Conservation (phyloP, 352 stramenopile genomes). For the Elongisporangium prolatum region DNA sequence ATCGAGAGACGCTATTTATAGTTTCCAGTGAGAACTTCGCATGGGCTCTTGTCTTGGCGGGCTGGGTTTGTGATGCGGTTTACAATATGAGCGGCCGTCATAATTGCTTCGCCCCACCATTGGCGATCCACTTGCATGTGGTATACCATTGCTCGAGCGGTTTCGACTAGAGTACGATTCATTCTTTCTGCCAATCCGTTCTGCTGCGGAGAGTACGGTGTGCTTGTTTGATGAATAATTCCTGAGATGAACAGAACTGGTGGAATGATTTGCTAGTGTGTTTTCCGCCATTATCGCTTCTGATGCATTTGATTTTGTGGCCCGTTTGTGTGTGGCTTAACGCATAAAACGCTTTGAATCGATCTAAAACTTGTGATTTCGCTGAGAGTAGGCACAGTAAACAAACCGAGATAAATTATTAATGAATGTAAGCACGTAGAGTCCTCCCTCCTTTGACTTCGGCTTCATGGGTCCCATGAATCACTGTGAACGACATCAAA, state of each 20-base stretch:
- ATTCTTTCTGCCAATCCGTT: slow-evolving; percentile 6
- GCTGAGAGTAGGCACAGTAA: neutral
- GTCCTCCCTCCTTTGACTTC: slow-evolving; percentile 7
- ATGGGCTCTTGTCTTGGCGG: too few relatives aligned
- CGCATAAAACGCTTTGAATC: slow-evolving; percentile 6
- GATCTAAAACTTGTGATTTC: slow-evolving; percentile 6
- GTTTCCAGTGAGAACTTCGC: too few relatives aligned
- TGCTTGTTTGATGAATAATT: slow-evolving; percentile 13
- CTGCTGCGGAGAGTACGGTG: slow-evolving; percentile 10
- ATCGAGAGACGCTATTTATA: slow-evolving; percentile 6
- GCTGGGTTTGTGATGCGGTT: too few relatives aligned
- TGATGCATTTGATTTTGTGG: too few relatives aligned
- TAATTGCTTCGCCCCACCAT: too few relatives aligned
- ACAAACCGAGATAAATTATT: slow-evolving; percentile 15
- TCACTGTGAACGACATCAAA: slow-evolving; percentile 14
- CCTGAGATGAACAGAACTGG: slow-evolving; percentile 4
- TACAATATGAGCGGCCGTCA: too few relatives aligned
- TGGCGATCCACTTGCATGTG: too few relatives aligned
- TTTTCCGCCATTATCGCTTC: slow-evolving; percentile 15
- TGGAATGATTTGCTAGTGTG: slow-evolving; percentile 6
- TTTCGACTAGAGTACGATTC: too few relatives aligned
- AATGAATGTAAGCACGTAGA: slow-evolving; percentile 16
- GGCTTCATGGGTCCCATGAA: slow-evolving; percentile 8
- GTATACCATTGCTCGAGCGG: too few relatives aligned
- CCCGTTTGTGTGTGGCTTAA: slow-evolving; percentile 11